Conservation (phyloP, 2,329 filamentous ascomycete genomes). For the Boeremia lycopersici region DNA sequence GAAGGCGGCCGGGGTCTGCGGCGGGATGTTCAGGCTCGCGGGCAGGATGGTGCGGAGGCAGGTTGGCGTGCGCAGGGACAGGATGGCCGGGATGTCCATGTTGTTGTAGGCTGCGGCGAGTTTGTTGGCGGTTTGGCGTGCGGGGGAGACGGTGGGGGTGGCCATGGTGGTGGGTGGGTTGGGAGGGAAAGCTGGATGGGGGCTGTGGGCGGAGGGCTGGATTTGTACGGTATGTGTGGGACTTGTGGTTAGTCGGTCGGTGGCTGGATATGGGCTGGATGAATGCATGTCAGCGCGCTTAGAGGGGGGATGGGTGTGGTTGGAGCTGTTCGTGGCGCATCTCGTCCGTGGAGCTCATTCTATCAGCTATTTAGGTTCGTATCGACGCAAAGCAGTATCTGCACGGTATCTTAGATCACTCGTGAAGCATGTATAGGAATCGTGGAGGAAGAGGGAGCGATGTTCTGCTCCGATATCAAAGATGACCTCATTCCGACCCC, state of each 20-base stretch:
- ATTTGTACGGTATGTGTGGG: not conserved
- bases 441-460: not conserved
- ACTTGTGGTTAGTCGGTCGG: not conserved
- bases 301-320: not conserved
- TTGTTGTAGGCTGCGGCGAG: constrained; percentile 42
- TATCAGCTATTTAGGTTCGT: too few relatives aligned
- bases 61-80: constrained; percentile 32
- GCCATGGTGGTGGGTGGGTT: constrained; percentile 4
- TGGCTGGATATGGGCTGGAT: not conserved
- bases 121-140: constrained; percentile 37
- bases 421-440: too few relatives aligned
- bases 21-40: constrained; percentile 25
- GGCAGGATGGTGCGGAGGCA: constrained; percentile 40
- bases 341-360: too few relatives aligned
- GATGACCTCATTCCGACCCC: constrained; percentile 11
- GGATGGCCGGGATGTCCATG: constrained; percentile 36
- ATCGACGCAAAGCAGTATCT: not conserved
- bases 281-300: not conserved
- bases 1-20: constrained; percentile 33
- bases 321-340: too few relatives aligned
- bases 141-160: constrained; percentile 20
- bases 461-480: not conserved
- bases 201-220: not conserved
- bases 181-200: not conserved
- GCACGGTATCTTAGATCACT: too few relatives aligned